These are phyloP conservation scores for Fusarium sp. DNA, from an alignment of 2,329 filamentous ascomycete genomes.

Conservation along the genomic window DNA sequence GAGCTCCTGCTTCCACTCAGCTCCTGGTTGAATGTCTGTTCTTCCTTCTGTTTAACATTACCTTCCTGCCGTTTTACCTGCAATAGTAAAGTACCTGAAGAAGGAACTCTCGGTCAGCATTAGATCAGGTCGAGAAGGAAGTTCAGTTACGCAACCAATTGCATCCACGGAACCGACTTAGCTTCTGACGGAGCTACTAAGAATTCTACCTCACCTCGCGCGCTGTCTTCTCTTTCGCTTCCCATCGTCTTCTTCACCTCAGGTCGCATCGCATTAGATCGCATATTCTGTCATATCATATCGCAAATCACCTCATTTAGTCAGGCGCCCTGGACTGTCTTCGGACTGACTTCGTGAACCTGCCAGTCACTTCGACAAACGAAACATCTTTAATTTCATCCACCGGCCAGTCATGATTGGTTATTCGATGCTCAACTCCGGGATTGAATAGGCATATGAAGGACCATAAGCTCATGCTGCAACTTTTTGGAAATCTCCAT, in stretches of 20 bases:
- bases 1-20: constrained; percentile 22
- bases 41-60: constrained; percentile 12
- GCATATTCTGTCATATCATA: constrained; percentile 1
- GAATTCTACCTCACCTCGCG: constrained; percentile 3
- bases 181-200: constrained; percentile 2
- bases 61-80: constrained; percentile 1
- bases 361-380: constrained; percentile 9
- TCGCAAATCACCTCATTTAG: constrained; percentile 16
- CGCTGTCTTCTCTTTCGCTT: neutral
- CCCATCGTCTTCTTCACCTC: neutral
- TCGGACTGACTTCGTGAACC: constrained; percentile 5
- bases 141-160: constrained; percentile 14
- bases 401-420: constrained; percentile 29
- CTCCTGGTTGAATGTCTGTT: constrained; percentile 16
- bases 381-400: constrained; percentile 12
- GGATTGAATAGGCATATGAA: constrained; percentile 32
- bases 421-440: constrained; percentile 36
- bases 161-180: constrained; percentile 1
- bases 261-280: constrained; percentile 2
- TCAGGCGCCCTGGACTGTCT: constrained; percentile 5
- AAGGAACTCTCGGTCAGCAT: neutral
- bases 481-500: neutral
- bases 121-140: constrained; percentile 2
- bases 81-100: constrained; percentile 7
- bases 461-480: constrained; percentile 10